These are phyloP conservation scores for Zymoseptoria pseudotritici DNA, from an alignment of 2,329 filamentous ascomycete genomes.

Conservation along the genomic window DNA sequence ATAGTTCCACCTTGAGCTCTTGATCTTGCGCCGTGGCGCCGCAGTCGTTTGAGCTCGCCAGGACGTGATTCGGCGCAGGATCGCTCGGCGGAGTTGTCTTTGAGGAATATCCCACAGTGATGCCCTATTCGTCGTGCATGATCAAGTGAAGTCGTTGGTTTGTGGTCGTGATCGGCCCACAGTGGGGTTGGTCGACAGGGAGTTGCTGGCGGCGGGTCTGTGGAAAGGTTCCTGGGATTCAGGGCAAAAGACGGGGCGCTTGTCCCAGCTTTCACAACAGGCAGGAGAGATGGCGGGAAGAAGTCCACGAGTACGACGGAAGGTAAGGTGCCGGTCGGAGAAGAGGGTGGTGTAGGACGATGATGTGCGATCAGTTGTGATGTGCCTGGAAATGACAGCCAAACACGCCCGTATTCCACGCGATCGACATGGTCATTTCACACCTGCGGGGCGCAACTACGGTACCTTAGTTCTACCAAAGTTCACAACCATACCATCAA, in stretches of 20 bases:
- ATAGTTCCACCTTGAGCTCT: not conserved
- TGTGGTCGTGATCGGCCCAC: not conserved
- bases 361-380: not conserved
- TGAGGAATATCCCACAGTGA: not conserved
- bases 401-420: not conserved
- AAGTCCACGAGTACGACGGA: not conserved
- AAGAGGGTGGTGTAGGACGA: not conserved
- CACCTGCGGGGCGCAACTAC: not conserved
- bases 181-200: not conserved
- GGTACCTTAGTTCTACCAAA: not conserved
- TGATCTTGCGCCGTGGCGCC: not conserved
- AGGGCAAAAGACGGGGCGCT: not conserved
- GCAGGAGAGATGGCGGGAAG: not conserved
- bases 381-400: not conserved
- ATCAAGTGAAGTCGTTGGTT: not conserved
- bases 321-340: not conserved
- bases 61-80: not conserved
- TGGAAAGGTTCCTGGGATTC: not conserved
- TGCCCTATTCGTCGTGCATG: not conserved
- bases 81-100: not conserved
- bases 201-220: not conserved
- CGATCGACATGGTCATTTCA: not conserved
- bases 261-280: not conserved
- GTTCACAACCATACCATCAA: not conserved
- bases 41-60: not conserved